These are phyloP conservation scores for Lasiodiplodia theobromae DNA, from an alignment of 2,329 filamentous ascomycete genomes.

Conservation along the genomic window DNA sequence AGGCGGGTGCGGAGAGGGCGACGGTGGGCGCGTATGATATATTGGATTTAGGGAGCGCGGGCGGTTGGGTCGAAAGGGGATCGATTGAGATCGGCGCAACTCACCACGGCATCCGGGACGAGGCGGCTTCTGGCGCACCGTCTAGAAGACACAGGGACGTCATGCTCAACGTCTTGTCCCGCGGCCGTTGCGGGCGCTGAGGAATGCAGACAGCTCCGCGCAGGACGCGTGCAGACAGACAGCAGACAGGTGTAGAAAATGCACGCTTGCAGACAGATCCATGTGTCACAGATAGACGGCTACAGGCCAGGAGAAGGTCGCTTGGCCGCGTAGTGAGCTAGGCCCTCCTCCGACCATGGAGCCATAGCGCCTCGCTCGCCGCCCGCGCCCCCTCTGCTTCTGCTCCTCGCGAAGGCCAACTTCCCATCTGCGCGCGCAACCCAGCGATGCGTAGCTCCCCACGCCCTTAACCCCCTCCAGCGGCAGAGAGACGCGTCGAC, in stretches of 20 bases:
- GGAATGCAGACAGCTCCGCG: not conserved
- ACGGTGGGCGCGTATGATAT: constrained; percentile 21
- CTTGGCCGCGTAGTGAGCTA: constrained; percentile 23
- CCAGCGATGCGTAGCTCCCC: constrained; percentile 27
- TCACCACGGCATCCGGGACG: constrained; percentile 19
- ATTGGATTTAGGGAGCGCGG: constrained; percentile 17
- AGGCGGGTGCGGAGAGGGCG: constrained; percentile 15
- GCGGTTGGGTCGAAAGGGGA: constrained; percentile 21
- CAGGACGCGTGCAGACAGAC: not conserved
- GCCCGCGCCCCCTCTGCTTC: constrained; percentile 28
- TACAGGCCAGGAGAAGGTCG: constrained; percentile 23
- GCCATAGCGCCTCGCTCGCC: constrained; percentile 14
- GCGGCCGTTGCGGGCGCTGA: constrained; percentile 1
- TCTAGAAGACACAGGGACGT: constrained; percentile 24
- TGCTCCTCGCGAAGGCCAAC: constrained; percentile 25
- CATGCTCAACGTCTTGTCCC: constrained; percentile 10
- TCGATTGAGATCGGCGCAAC: constrained; percentile 25
- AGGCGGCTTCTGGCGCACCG: constrained; percentile 25
- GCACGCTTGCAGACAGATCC: constrained; percentile 18
- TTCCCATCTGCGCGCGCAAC: constrained; percentile 26
- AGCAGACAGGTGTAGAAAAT: not conserved
- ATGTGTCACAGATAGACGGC: constrained; percentile 19
- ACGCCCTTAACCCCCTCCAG: constrained; percentile 26
- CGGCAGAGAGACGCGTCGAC: constrained; percentile 29
- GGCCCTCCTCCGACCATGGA: constrained; percentile 12